These are phyloP conservation scores for Raddia guianensis DNA, from an alignment of 176 grass and related monocot species.

Conservation along the genomic window DNA sequence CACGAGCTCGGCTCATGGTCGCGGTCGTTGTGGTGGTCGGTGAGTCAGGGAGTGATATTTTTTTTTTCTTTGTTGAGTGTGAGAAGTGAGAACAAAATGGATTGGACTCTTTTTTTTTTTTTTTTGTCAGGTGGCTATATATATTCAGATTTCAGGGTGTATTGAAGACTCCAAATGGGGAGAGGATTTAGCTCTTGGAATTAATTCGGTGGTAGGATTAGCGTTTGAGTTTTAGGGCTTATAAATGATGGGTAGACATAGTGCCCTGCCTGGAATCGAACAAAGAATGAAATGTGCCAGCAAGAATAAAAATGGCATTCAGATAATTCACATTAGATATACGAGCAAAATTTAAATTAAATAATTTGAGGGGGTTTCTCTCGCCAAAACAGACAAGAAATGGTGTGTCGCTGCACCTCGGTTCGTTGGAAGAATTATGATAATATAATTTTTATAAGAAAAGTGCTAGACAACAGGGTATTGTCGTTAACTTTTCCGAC, in stretches of 20 bases:
- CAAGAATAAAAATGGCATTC: background rate
- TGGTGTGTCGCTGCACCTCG: background rate
- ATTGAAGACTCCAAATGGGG: background rate
- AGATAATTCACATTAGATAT: background rate
- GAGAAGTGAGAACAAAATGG: background rate
- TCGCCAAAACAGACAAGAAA: background rate
- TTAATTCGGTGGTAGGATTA: constrained; percentile 31
- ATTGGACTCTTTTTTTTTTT: constrained; percentile 9
- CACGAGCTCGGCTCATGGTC: background rate
- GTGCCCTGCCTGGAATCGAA: background rate
- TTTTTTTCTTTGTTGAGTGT: background rate
- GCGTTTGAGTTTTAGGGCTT: constrained; percentile 7
- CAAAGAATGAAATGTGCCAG: background rate
- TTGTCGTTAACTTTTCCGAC: too few relatives aligned
- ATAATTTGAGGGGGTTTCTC: background rate
- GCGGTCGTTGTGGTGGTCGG: background rate
- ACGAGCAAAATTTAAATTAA: background rate
- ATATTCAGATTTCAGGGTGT: constrained; percentile 4
- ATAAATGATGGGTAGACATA: constrained; percentile 24
- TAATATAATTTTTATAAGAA: background rate
- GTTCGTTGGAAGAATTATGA: background rate
- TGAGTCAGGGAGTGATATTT: background rate
- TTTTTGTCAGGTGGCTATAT: constrained; percentile 4
- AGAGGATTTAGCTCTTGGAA: constrained; percentile 14
- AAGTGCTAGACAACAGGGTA: too few relatives aligned